A percentile compares a stretch with the other conserved stretches of the same genome.
Evolutionary conservation across 305 asterid genomes (phyloP).

Genomic region (Fraxinus velutina): DNA sequence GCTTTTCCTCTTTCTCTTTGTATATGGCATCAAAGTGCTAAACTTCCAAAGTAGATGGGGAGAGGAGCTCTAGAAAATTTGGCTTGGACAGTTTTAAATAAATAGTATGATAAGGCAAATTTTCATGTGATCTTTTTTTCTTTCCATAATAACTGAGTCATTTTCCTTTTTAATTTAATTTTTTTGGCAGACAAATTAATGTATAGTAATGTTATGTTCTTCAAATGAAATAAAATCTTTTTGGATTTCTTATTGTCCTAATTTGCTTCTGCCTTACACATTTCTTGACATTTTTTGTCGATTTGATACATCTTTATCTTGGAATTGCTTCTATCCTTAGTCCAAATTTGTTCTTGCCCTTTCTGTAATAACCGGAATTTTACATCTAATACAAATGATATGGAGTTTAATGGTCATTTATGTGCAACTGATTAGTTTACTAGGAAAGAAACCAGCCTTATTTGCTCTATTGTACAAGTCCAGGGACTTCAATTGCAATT

Average conservation of each 20-base stretch:
- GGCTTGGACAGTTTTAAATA: neutral
- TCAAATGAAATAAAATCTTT: neutral
- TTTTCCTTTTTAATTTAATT: neutral
- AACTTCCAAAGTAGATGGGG: constrained; percentile 51
- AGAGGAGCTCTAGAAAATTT: neutral
- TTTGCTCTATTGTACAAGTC: neutral
- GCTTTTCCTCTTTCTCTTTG: constrained; percentile 49
- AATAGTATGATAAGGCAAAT: neutral
- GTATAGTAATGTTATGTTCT: neutral
- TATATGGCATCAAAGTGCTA: constrained; percentile 47
- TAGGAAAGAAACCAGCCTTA: neutral
- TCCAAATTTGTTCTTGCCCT: neutral
- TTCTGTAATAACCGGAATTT: neutral
- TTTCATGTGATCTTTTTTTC: neutral
- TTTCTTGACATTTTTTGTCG: too few relatives aligned
- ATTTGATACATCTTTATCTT: neutral
- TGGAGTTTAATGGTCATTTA: neutral
- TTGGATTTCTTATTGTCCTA: neutral
- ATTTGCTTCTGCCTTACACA: neutral
- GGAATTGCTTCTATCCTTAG: neutral
- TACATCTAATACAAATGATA: neutral
- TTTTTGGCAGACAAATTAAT: neutral
- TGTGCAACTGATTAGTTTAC: neutral
- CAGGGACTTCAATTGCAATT: neutral
- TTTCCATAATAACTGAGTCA: neutral